A percentile compares a stretch with the other conserved stretches of the same genome.
Conservation (phyloP, 2,329 filamentous ascomycete genomes). For the Biscogniauxia mediterranea region DNA sequence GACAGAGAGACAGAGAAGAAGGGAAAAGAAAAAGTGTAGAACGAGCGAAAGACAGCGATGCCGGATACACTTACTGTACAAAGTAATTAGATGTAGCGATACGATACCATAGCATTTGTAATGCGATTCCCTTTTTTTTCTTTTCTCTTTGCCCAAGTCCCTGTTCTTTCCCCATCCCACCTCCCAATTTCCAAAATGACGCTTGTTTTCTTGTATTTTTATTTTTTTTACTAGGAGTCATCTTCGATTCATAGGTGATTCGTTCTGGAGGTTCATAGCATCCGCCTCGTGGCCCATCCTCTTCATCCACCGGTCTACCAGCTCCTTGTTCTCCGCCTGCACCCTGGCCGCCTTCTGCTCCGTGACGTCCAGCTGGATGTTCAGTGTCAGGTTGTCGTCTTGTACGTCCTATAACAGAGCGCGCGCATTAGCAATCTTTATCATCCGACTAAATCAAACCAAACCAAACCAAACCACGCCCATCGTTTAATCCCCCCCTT, state of each 20-base stretch:
- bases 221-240: conserved; percentile 10
- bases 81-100: conserved; percentile 20
- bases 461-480: not conserved
- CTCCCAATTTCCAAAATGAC: no score
- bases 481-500: not conserved
- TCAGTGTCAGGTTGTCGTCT: conserved; percentile 86
- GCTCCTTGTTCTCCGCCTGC: conserved; percentile 79
- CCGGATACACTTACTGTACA: conserved; percentile 28
- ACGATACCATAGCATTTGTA: conserved; percentile 23
- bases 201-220: not conserved
- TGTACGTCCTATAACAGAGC: conserved; percentile 64
- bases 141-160: not conserved
- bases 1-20: not conserved
- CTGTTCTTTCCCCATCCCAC: not conserved
- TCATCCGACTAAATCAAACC: not conserved
- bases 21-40: not conserved
- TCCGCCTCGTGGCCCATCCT: conserved; percentile 84
- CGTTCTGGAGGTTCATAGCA: conserved; percentile 72
- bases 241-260: conserved; percentile 36
- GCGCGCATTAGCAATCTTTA: conserved; percentile 3
- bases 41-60: conserved; percentile 4
- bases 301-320: conserved; percentile 90
- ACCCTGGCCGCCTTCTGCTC: conserved; percentile 73
- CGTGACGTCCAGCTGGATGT: conserved; percentile 82
- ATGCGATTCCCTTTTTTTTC: conserved; percentile 5